Evolutionary conservation across 345 rosid genomes (phyloP).

Genomic region (Toxicodendron radicans): DNA sequence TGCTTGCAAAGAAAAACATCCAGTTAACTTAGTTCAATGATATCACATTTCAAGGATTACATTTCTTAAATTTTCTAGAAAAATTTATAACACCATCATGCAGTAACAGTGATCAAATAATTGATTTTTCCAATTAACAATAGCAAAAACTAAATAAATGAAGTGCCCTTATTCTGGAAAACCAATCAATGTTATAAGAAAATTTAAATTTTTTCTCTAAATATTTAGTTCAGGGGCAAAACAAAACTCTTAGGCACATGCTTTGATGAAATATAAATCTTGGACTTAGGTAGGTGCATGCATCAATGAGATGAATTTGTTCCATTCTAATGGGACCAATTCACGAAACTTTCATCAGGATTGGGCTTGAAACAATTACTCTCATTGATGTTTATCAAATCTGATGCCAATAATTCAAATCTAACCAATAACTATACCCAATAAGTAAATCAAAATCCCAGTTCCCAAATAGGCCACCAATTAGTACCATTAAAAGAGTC

Average conservation of each 20-base stretch:
- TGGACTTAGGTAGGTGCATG: neutral
- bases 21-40: neutral
- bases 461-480: neutral
- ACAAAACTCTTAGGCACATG: neutral
- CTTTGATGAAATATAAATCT: neutral
- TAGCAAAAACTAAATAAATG: neutral
- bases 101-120: neutral
- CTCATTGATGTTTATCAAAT: no score
- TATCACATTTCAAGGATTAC: neutral
- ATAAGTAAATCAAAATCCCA: neutral
- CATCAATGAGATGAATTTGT: neutral
- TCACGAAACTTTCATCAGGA: neutral
- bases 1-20: neutral
- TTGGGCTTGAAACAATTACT: neutral
- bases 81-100: neutral
- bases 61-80: neutral
- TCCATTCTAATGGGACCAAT: neutral
- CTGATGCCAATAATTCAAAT: neutral
- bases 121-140: neutral
- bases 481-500: neutral
- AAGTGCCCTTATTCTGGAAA: neutral
- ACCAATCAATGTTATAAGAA: neutral
- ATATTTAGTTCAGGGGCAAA: neutral
- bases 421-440: neutral
- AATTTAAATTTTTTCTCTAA: neutral